These are phyloP conservation scores for Raffaelea deltoideospora DNA, from an alignment of 2,329 filamentous ascomycete genomes.

Conservation along the genomic window DNA sequence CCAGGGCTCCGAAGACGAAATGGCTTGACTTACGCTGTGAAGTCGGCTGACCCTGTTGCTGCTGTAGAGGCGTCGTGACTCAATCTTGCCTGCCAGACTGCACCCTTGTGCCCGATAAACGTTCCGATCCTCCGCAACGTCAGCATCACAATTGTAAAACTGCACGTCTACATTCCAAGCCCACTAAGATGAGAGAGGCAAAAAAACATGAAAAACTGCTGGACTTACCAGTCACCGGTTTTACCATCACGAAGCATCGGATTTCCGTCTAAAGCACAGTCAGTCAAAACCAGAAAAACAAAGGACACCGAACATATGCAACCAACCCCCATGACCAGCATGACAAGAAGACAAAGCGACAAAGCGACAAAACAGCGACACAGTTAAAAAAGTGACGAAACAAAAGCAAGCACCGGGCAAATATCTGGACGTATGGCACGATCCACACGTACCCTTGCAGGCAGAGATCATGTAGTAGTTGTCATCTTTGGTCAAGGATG, in stretches of 20 bases:
- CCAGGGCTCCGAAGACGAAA: neutral
- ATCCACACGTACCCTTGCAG: slow-evolving; percentile 52
- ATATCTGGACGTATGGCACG: too few relatives aligned
- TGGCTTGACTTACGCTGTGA: slow-evolving; percentile 56
- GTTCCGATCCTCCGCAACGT: slow-evolving; percentile 86
- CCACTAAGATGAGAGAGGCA: too few relatives aligned
- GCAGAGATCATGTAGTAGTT: slow-evolving; percentile 87
- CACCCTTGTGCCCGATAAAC: slow-evolving; percentile 95
- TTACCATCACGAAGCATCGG: slow-evolving; percentile 95
- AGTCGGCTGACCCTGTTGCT: slow-evolving; percentile 89
- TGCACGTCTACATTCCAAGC: too few relatives aligned
- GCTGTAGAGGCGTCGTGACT: slow-evolving; percentile 78
- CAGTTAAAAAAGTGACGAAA: too few relatives aligned
- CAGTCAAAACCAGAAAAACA: neutral
- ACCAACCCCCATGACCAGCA: too few relatives aligned
- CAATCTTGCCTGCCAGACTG: slow-evolving; percentile 88
- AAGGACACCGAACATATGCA: neutral
- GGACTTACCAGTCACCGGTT: slow-evolving; percentile 72
- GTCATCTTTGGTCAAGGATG: slow-evolving; percentile 64
- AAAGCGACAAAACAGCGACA: neutral
- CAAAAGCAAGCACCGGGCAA: too few relatives aligned
- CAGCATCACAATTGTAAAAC: too few relatives aligned
- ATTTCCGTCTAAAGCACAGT: slow-evolving; percentile 59
- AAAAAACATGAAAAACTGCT: neutral
- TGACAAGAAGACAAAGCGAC: slow-evolving; percentile 10